These are phyloP conservation scores for Oxytropis ochrocephala DNA, from an alignment of 306 rosid species.

Conservation along the genomic window DNA sequence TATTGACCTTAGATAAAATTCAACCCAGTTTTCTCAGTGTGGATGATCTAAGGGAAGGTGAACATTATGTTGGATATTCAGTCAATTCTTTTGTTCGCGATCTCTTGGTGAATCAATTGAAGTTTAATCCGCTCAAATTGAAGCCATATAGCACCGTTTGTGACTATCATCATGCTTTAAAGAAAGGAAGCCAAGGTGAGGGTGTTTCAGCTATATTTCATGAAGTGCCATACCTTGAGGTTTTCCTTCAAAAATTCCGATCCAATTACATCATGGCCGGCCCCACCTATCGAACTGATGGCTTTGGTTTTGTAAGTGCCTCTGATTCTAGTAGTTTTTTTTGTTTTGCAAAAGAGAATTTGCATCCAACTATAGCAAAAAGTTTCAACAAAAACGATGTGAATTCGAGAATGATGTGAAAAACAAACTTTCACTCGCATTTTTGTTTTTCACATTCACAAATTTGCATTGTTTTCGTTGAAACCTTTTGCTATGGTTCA, in stretches of 20 bases:
- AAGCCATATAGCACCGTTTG: not conserved
- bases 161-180: constrained; percentile 16
- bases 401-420: too few species aligned
- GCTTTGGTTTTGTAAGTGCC: constrained; percentile 34
- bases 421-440: too few species aligned
- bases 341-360: too few species aligned
- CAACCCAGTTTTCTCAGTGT: constrained; percentile 9
- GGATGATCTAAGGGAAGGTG: constrained; percentile 3
- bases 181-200: constrained; percentile 5
- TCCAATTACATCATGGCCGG: constrained; percentile 24
- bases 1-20: constrained; percentile 23
- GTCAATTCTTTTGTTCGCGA: constrained; percentile 14
- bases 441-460: too few species aligned
- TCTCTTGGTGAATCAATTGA: not conserved
- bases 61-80: constrained; percentile 28
- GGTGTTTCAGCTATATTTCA: constrained; percentile 27
- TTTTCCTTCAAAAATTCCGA: not conserved
- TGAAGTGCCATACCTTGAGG: constrained; percentile 17
- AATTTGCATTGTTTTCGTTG: too few species aligned
- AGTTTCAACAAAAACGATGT: too few species aligned
- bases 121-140: constrained; percentile 8
- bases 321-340: too few species aligned
- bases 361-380: too few species aligned
- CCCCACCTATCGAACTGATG: constrained; percentile 15
- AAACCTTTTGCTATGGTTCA: too few species aligned